Percentiles rank a stretch among this genome's conserved stretches.
These are phyloP conservation scores for Penicillium lagena DNA, from an alignment of 495 filamentous ascomycete species.

Conservation along the genomic window DNA sequence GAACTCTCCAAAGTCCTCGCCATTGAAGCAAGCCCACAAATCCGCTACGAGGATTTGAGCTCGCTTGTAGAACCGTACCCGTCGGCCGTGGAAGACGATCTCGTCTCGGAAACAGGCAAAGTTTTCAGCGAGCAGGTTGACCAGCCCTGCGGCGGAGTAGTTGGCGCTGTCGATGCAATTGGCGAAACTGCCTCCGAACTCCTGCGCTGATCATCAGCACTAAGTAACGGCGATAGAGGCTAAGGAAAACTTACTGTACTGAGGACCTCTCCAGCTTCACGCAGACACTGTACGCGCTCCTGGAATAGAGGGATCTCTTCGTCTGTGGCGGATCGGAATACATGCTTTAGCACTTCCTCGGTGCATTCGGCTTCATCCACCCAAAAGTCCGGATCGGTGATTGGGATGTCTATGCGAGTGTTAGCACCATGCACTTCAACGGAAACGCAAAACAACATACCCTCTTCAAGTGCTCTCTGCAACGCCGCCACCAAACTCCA, in stretches of 20 bases:
- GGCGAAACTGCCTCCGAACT: constrained; percentile 68
- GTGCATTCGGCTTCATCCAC: constrained; percentile 69
- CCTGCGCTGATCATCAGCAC: constrained; percentile 36
- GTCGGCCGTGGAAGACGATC: constrained; percentile 60
- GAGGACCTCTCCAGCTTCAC: constrained; percentile 78
- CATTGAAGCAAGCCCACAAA: constrained; percentile 89
- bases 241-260: constrained; percentile 58
- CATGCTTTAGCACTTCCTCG: constrained; percentile 61
- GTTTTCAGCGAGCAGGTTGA: constrained; percentile 71
- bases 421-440: constrained; percentile 5
- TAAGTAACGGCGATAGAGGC: not conserved
- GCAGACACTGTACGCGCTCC: constrained; percentile 71
- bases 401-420: constrained; percentile 62
- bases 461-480: constrained; percentile 84
- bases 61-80: constrained; percentile 80
- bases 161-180: constrained; percentile 71
- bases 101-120: constrained; percentile 88
- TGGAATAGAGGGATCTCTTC: constrained; percentile 83
- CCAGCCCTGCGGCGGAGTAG: constrained; percentile 73
- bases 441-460: constrained; percentile 30
- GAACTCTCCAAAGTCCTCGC: constrained; percentile 73
- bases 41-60: constrained; percentile 96
- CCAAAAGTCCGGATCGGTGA: constrained; percentile 87
- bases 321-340: constrained; percentile 80
- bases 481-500: constrained; percentile 88